Percentiles rank a stretch among this genome's conserved stretches.
Conservation (phyloP, 2,329 filamentous ascomycete genomes). For the Pseudocercospora vitis region DNA sequence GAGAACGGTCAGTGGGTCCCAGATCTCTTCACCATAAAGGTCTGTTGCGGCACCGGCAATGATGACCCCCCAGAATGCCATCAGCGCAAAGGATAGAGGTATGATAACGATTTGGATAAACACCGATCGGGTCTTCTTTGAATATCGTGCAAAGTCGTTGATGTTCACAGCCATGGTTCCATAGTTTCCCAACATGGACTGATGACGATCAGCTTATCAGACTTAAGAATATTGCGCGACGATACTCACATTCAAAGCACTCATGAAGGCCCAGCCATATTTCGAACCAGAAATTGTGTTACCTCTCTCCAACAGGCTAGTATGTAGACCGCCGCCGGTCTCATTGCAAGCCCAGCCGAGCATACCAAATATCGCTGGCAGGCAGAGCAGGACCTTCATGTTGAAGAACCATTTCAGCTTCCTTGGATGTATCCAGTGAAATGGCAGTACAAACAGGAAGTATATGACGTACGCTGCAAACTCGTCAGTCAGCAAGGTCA, state of each 20-base stretch:
- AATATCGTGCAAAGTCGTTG: conserved; percentile 28
- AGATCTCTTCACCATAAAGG: conserved; percentile 26
- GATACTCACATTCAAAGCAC: conserved; percentile 28
- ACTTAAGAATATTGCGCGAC: neutral
- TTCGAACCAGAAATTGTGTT: conserved; percentile 28
- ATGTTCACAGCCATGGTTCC: conserved; percentile 31
- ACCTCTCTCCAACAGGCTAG: conserved; percentile 26
- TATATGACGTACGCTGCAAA: conserved; percentile 24
- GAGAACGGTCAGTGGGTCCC: conserved; percentile 31
- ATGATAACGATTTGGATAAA: conserved; percentile 31
- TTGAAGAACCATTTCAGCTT: conserved; percentile 30
- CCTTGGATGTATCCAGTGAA: conserved; percentile 27
- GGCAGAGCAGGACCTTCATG: conserved; percentile 23
- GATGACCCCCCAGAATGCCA: conserved; percentile 34
- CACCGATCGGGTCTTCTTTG: conserved; percentile 16
- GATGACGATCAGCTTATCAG: neutral
- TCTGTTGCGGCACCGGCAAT: conserved; percentile 28
- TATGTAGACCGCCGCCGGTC: conserved; percentile 26
- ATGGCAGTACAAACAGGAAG: conserved; percentile 27
- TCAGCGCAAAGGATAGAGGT: conserved; percentile 29
- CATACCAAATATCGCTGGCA: conserved; percentile 29
- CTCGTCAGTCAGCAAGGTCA: neutral
- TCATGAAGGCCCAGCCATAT: conserved; percentile 36
- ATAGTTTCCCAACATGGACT: conserved; percentile 32
- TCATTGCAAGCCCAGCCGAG: conserved; percentile 21